These are phyloP conservation scores for Cladophialophora carrionii DNA, from an alignment of 2,329 filamentous ascomycete genomes.

Conservation along the genomic window DNA sequence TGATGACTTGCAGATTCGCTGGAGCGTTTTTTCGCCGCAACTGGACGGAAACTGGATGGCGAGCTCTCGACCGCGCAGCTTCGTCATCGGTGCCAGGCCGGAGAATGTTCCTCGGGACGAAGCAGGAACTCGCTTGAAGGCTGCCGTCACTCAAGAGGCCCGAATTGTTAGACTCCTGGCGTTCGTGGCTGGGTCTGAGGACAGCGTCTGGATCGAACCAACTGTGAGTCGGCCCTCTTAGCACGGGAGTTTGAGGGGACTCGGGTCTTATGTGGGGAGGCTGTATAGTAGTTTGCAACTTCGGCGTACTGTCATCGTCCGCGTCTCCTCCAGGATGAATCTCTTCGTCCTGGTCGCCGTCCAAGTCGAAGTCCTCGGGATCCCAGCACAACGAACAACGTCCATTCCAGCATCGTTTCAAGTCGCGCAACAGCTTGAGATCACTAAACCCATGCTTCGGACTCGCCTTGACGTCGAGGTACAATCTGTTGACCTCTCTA, in stretches of 20 bases:
- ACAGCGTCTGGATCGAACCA: constrained; percentile 40
- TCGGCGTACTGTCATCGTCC: constrained; percentile 46
- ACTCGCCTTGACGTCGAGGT: constrained; percentile 56
- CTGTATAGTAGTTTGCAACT: constrained; percentile 3
- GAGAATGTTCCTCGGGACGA: constrained; percentile 53
- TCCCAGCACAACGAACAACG: constrained; percentile 92
- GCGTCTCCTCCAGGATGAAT: constrained; percentile 76
- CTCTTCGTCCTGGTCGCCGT: constrained; percentile 65
- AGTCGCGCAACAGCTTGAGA: constrained; percentile 85
- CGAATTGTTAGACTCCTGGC: constrained; percentile 32
- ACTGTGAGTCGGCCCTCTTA: constrained; percentile 25
- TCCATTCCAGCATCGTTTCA: constrained; percentile 96
- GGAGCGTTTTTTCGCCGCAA: constrained; percentile 40
- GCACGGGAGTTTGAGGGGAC: constrained; percentile 21
- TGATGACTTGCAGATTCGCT: constrained; percentile 39
- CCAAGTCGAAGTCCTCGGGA: constrained; percentile 65
- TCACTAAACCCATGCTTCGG: constrained; percentile 62
- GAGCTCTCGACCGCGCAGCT: constrained; percentile 42
- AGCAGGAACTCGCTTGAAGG: constrained; percentile 63
- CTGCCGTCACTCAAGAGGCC: constrained; percentile 53
- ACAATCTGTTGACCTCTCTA: constrained; percentile 70
- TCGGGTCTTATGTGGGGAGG: constrained; percentile 10
- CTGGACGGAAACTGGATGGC: constrained; percentile 49
- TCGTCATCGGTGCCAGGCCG: constrained; percentile 34
- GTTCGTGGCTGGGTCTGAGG: constrained; percentile 48